Evolutionary conservation across 2,329 filamentous ascomycete species (phyloP).

Genomic region (Cercospora nicotianae): DNA sequence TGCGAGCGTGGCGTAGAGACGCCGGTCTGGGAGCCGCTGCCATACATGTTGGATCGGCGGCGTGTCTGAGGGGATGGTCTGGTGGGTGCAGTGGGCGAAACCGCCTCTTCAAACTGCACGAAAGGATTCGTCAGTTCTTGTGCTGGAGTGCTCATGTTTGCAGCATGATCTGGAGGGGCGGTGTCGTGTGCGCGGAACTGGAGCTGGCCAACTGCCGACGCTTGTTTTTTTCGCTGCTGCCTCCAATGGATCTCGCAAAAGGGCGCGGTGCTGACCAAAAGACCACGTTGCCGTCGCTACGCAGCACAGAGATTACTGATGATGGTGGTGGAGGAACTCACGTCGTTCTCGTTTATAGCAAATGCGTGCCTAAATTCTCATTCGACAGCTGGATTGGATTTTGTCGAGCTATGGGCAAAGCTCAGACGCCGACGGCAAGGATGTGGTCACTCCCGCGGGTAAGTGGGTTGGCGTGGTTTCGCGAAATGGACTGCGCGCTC

Average conservation of each 20-base stretch:
- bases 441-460: slow-evolving; percentile 10
- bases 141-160: slow-evolving; percentile 27
- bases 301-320: neutral
- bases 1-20: slow-evolving; percentile 94
- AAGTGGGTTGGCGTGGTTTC: neutral
- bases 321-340: slow-evolving; percentile 16
- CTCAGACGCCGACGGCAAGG: slow-evolving; percentile 13
- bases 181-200: neutral
- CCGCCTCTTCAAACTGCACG: slow-evolving; percentile 22
- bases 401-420: slow-evolving; percentile 13
- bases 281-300: slow-evolving; percentile 3
- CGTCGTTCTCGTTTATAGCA: slow-evolving; percentile 18
- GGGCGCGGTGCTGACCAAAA: neutral
- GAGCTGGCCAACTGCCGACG: neutral
- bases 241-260: neutral
- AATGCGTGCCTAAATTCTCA: slow-evolving; percentile 19
- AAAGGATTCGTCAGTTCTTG: slow-evolving; percentile 28
- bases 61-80: neutral
- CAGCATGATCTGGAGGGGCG: neutral
- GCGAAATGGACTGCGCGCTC: neutral
- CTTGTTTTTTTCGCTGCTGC: neutral
- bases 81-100: slow-evolving; percentile 20
- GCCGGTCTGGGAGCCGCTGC: slow-evolving; percentile 68
- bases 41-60: slow-evolving; percentile 30
- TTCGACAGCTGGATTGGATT: slow-evolving; percentile 17